A percentile compares a stretch with the other conserved stretches of the same genome.
phyloP scores from a whole-genome alignment of 169 alveolate species.

The Plasmodium fragile region DNA sequence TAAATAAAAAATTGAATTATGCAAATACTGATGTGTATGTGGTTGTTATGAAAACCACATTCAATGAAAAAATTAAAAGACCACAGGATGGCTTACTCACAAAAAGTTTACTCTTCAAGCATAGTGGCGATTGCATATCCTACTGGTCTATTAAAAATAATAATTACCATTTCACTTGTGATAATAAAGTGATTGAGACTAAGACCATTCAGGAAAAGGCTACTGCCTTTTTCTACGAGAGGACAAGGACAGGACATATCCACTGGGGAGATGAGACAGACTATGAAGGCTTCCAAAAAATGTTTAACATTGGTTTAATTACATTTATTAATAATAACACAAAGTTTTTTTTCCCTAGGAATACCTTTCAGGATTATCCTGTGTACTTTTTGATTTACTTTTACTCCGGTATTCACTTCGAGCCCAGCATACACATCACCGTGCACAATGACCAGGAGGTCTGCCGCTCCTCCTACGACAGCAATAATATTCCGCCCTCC shows the following conservation, averaged over 20 bases:
- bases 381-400: constrained; percentile 29
- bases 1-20: neutral
- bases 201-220: constrained; percentile 44
- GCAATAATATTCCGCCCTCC: constrained; percentile 12
- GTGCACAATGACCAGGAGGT: neutral
- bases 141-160: constrained; percentile 54
- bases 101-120: constrained; percentile 3
- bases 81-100: constrained; percentile 22
- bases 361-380: constrained; percentile 16
- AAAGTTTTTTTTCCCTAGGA: constrained; percentile 28
- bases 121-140: constrained; percentile 35
- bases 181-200: constrained; percentile 31
- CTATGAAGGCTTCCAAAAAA: constrained; percentile 65
- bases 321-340: constrained; percentile 46
- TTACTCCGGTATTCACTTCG: constrained; percentile 55
- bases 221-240: constrained; percentile 39
- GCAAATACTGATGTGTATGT: constrained; percentile 4
- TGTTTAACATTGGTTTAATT: constrained; percentile 61
- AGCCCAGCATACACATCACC: constrained; percentile 23
- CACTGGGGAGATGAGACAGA: constrained; percentile 76
- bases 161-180: constrained; percentile 52
- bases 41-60: constrained; percentile 4
- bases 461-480: constrained; percentile 10
- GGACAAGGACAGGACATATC: constrained; percentile 58
- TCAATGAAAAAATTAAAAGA: constrained; percentile 26